These are phyloP conservation scores for Coemansia sp. DNA, from an alignment of 192 early-diverging fungal genomes.

Conservation along the genomic window DNA sequence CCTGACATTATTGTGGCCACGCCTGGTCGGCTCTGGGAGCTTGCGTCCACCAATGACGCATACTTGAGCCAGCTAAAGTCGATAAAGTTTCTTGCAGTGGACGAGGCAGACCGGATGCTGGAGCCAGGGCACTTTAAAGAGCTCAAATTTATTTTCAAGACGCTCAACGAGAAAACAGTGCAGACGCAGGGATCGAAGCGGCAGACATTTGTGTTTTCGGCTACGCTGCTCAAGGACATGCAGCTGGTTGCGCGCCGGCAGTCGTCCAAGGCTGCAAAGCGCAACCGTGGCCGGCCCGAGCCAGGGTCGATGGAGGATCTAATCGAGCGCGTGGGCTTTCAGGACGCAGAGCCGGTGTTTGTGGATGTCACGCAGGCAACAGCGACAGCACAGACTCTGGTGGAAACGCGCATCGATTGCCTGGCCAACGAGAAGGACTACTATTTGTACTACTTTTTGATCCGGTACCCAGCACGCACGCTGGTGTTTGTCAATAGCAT, in stretches of 20 bases:
- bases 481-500: conserved; percentile 97
- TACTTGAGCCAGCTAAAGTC: conserved; percentile 58
- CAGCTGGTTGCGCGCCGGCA: conserved; percentile 29
- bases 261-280: conserved; percentile 25
- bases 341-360: conserved; percentile 67
- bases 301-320: conserved; percentile 68
- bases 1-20: conserved; percentile 81
- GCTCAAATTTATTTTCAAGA: conserved; percentile 61
- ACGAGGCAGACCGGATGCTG: conserved; percentile 84
- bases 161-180: conserved; percentile 33
- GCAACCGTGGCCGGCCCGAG: conserved; percentile 17
- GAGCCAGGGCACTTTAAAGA: conserved; percentile 78
- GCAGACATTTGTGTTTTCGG: conserved; percentile 93
- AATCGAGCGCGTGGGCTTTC: conserved; percentile 71
- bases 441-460: conserved; percentile 84
- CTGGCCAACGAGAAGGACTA: conserved; percentile 77
- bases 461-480: conserved; percentile 82
- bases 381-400: conserved; percentile 65
- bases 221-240: conserved; percentile 68
- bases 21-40: conserved; percentile 74
- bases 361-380: conserved; percentile 70
- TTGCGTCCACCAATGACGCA: conserved; percentile 58
- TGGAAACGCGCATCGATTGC: conserved; percentile 87
- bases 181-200: conserved; percentile 36
- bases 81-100: conserved; percentile 71